phyloP scores from a whole-genome alignment of 139 green algal genomes.

The Micractinium sp. region DNA sequence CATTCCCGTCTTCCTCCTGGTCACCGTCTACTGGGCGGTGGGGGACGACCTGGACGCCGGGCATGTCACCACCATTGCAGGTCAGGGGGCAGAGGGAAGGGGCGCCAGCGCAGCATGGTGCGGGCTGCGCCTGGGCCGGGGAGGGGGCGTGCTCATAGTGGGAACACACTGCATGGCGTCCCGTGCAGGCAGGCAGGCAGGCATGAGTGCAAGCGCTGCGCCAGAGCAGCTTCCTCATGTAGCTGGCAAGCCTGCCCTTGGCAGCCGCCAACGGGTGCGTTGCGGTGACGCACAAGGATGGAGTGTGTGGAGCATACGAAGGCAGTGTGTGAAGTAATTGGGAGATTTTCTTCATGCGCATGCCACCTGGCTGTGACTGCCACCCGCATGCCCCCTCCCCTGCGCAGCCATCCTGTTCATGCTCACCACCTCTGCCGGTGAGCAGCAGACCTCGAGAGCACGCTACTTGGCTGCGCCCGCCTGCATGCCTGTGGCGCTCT shows the following conservation, averaged over 20 bases:
- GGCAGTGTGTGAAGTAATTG: too few relatives aligned
- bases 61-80: constrained; percentile 17
- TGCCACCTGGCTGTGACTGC: background rate
- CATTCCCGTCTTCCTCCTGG: constrained; percentile 46
- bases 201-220: too few relatives aligned
- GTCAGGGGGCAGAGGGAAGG: background rate
- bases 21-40: constrained; percentile 18
- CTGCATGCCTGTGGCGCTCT: too few relatives aligned
- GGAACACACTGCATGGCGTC: too few relatives aligned
- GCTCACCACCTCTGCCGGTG: background rate
- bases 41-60: background rate
- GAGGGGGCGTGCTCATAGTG: too few relatives aligned
- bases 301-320: too few relatives aligned
- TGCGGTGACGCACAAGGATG: too few relatives aligned
- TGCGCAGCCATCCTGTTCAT: constrained; percentile 4
- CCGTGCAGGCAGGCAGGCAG: too few relatives aligned
- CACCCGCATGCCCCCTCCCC: background rate
- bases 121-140: too few relatives aligned
- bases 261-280: too few relatives aligned
- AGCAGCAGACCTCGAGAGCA: too few relatives aligned
- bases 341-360: background rate
- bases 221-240: background rate
- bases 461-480: too few relatives aligned
- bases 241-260: background rate
- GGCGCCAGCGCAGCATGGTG: background rate